Conservation (phyloP, 1,284 basidiomycete species). For the Fistulinella cinereoalba region DNA sequence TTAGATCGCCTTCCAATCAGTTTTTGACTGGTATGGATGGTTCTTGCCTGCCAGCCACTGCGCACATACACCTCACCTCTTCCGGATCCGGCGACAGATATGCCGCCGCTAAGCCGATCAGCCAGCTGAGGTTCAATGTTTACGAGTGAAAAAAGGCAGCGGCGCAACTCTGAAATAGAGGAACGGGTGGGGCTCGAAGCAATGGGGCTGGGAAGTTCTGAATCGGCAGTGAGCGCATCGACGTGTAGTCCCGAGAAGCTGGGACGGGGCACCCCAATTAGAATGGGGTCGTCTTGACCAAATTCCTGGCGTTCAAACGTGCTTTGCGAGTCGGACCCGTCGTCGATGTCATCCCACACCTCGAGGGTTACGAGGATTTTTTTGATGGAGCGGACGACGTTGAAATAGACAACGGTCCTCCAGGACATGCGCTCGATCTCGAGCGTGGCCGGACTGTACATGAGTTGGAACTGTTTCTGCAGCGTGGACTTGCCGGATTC, state of each 20-base stretch:
- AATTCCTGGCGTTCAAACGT: slow-evolving; percentile 34
- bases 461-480: slow-evolving; percentile 83
- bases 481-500: slow-evolving; percentile 82
- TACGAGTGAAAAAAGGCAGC: slow-evolving; percentile 57
- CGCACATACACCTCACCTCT: slow-evolving; percentile 74
- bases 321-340: slow-evolving; percentile 44
- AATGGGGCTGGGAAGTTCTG: slow-evolving; percentile 18
- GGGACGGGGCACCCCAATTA: slow-evolving; percentile 16
- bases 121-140: slow-evolving; percentile 61
- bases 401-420: slow-evolving; percentile 82
- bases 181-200: slow-evolving; percentile 33
- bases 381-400: slow-evolving; percentile 72
- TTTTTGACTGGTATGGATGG: slow-evolving; percentile 47
- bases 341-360: slow-evolving; percentile 58
- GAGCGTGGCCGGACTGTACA: slow-evolving; percentile 74
- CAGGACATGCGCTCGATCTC: slow-evolving; percentile 77
- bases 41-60: slow-evolving; percentile 71
- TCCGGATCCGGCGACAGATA: slow-evolving; percentile 66
- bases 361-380: slow-evolving; percentile 72
- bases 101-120: slow-evolving; percentile 67
- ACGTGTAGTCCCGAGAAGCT: slow-evolving; percentile 10
- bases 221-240: slow-evolving; percentile 11
- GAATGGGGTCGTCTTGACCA: slow-evolving; percentile 19
- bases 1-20: slow-evolving; percentile 28
- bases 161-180: slow-evolving; percentile 48